Percentiles rank a stretch among this genome's conserved stretches.
Evolutionary conservation across 1,284 basidiomycete genomes (phyloP).

Genomic region (Leccinum insigne): DNA sequence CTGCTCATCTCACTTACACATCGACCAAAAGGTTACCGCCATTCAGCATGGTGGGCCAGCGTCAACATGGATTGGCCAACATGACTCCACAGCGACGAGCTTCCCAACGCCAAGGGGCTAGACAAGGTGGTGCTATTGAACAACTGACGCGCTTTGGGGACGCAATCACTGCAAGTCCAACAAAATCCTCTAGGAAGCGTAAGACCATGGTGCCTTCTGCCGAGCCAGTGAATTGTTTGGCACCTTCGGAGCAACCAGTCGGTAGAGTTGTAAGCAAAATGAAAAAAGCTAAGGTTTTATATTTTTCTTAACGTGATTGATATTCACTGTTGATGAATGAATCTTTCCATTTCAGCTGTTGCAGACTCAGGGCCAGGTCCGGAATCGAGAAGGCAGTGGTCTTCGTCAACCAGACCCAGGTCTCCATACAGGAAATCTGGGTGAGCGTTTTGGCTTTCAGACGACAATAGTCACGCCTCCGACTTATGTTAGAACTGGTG

Average conservation of each 20-base stretch:
- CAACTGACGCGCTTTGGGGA: neutral
- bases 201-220: neutral
- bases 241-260: neutral
- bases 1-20: neutral
- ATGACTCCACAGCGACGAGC: neutral
- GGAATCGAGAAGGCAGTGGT: neutral
- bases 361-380: neutral
- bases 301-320: neutral
- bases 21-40: neutral
- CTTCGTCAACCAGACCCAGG: neutral
- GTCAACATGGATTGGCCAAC: neutral
- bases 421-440: neutral
- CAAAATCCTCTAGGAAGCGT: neutral
- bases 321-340: neutral
- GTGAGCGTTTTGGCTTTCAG: neutral
- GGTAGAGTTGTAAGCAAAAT: neutral
- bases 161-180: neutral
- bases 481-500: neutral
- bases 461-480: neutral
- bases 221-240: neutral
- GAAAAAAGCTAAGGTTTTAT: neutral
- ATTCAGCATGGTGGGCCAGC: neutral
- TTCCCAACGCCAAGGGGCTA: neutral
- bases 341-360: neutral
- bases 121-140: neutral